phyloP scores from a whole-genome alignment of 163 green algal genomes.

The Prototheca wickerhamii region DNA sequence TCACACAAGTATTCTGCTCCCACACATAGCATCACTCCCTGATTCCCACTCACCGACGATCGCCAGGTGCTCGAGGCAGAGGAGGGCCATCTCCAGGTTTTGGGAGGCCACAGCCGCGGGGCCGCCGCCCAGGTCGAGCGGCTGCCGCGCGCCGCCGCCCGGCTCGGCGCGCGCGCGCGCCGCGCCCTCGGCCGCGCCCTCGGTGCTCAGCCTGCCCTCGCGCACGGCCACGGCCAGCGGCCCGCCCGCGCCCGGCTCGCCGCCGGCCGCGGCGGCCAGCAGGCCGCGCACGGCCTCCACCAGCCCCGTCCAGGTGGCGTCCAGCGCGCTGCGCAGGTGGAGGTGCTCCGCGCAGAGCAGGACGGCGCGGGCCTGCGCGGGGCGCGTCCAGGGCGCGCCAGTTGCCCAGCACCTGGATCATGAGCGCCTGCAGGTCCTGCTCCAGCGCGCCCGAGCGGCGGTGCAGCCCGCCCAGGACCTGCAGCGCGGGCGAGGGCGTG shows the following conservation, averaged over 20 bases:
- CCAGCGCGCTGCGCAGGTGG: slow-evolving; percentile 12
- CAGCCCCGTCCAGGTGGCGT: slow-evolving; percentile 21
- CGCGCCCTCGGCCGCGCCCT: background rate
- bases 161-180: background rate
- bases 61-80: slow-evolving; percentile 29
- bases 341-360: slow-evolving; percentile 24
- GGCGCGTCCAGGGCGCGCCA: slow-evolving; percentile 29
- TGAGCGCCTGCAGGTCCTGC: slow-evolving; percentile 20
- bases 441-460: background rate
- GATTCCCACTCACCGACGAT: slow-evolving; percentile 5
- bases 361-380: slow-evolving; percentile 24
- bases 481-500: background rate
- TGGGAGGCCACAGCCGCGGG: slow-evolving; percentile 13
- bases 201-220: slow-evolving; percentile 16
- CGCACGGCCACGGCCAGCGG: slow-evolving; percentile 10
- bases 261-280: slow-evolving; percentile 4
- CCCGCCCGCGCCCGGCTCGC: background rate
- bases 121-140: background rate
- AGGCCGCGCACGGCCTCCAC: slow-evolving; percentile 21
- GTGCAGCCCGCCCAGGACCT: slow-evolving; percentile 1
- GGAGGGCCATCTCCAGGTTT: slow-evolving; percentile 20
- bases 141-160: background rate
- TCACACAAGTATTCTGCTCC: too few species aligned
- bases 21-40: background rate
- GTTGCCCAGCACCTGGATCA: slow-evolving; percentile 32